phyloP scores from a whole-genome alignment of 2,329 filamentous ascomycete genomes.

The Lachnellula arida region DNA sequence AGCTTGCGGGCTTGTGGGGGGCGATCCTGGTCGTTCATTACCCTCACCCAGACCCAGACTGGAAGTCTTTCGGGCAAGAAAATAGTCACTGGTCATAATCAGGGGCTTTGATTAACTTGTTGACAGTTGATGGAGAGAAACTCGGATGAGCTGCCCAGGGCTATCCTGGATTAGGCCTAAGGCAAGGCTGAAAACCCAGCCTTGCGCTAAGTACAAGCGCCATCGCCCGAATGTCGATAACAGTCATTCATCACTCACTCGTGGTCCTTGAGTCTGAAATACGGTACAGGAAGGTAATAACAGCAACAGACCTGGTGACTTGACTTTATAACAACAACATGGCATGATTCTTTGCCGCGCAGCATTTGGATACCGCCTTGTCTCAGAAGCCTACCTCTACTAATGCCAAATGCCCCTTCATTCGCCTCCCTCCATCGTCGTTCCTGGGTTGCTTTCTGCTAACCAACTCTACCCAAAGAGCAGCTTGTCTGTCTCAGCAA shows the following conservation, averaged over 20 bases:
- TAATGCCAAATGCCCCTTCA: constrained; percentile 17
- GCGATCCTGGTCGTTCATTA: constrained; percentile 20
- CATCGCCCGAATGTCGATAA: neutral
- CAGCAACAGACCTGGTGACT: constrained; percentile 14
- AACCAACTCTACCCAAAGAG: neutral
- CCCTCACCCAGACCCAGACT: constrained; percentile 21
- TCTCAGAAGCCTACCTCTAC: neutral
- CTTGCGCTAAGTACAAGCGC: neutral
- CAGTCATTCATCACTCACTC: constrained; percentile 16
- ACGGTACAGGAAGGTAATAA: constrained; percentile 8
- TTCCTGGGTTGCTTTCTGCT: constrained; percentile 6
- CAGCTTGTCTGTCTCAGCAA: neutral
- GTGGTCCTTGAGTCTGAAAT: constrained; percentile 9
- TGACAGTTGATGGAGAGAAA: neutral
- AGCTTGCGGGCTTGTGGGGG: constrained; percentile 24
- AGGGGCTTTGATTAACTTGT: too few species aligned
- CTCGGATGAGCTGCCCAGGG: neutral
- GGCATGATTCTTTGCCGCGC: constrained; percentile 10
- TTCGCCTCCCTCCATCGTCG: constrained; percentile 12
- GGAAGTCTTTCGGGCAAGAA: constrained; percentile 21
- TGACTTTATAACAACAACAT: constrained; percentile 15
- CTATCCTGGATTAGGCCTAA: constrained; percentile 6
- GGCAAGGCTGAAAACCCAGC: constrained; percentile 16
- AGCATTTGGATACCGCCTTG: neutral
- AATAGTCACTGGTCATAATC: constrained; percentile 28